phyloP scores from a whole-genome alignment of 2,329 filamentous ascomycete species.

The Conoideocrella luteorostrata region DNA sequence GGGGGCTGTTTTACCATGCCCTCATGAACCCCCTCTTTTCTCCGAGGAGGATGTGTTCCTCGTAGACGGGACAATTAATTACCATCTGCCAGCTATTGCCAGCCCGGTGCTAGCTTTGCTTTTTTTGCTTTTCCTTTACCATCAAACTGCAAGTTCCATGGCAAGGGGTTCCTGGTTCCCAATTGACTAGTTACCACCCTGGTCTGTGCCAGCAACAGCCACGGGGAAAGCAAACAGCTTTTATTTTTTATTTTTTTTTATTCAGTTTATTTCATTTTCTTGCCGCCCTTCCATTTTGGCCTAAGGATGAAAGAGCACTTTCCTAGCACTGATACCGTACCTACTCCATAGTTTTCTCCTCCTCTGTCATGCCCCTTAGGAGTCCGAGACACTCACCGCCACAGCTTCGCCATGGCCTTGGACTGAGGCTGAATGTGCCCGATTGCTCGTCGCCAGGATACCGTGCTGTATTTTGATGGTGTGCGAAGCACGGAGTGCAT shows the following conservation, averaged over 20 bases:
- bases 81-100: neutral
- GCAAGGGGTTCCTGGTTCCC: constrained; percentile 5
- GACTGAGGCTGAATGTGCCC: neutral
- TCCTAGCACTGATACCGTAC: too few relatives aligned
- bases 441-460: neutral
- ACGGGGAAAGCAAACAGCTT: neutral
- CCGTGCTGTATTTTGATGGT: too few relatives aligned
- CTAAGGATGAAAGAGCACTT: too few relatives aligned
- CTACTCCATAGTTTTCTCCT: too few relatives aligned
- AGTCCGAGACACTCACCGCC: constrained; percentile 3
- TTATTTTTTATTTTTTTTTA: too few relatives aligned
- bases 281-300: too few relatives aligned
- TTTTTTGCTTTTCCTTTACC: neutral
- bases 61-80: too few relatives aligned
- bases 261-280: too few relatives aligned
- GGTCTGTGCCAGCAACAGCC: neutral
- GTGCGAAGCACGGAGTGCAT: too few relatives aligned
- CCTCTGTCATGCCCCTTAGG: neutral
- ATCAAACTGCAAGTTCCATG: neutral
- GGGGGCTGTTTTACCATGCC: neutral
- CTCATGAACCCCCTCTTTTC: too few relatives aligned
- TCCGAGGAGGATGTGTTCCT: too few relatives aligned
- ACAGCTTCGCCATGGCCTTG: neutral
- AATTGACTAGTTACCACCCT: neutral
- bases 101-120: neutral